Percentiles rank a stretch among this genome's conserved stretches.
These are phyloP conservation scores for Globisporangium heterothallicum DNA, from an alignment of 352 stramenopile genomes.

Conservation along the genomic window DNA sequence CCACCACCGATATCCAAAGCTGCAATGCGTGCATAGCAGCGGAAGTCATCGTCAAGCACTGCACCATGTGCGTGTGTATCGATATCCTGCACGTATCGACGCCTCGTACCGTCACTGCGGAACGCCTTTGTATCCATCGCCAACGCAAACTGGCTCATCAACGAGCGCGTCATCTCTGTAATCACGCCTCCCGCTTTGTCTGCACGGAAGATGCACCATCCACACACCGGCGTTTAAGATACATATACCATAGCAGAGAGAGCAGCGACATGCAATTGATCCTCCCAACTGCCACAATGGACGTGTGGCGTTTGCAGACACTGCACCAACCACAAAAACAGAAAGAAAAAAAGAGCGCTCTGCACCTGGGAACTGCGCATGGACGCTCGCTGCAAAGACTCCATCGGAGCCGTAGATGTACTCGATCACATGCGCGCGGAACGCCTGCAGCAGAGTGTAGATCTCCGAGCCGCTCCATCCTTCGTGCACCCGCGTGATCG, in stretches of 20 bases:
- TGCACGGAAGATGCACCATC: conserved; percentile 5
- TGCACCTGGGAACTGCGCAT: conserved; percentile 34
- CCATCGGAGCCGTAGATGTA: conserved; percentile 57
- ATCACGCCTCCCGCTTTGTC: conserved; percentile 35
- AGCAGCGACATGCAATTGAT: conserved; percentile 2
- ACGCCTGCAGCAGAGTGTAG: conserved; percentile 39
- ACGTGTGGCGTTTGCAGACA: too few species aligned
- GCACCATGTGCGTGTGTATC: neutral
- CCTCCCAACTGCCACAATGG: conserved; percentile 1
- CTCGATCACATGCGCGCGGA: conserved; percentile 43
- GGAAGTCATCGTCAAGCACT: neutral
- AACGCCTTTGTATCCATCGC: conserved; percentile 65
- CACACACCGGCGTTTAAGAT: neutral
- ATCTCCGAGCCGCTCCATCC: conserved; percentile 54
- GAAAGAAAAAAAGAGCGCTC: neutral
- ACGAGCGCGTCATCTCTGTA: conserved; percentile 30
- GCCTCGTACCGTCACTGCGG: conserved; percentile 41
- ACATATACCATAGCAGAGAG: neutral
- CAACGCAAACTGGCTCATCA: conserved; percentile 60
- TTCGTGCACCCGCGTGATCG: conserved; percentile 19
- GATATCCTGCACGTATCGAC: neutral
- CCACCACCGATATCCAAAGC: conserved; percentile 25
- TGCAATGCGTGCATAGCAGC: conserved; percentile 7
- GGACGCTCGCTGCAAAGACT: conserved; percentile 36
- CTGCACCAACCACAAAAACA: too few species aligned